Base-by-base conservation (phyloP, 768 basidiomycete species). In the Trametes meyenii region DNA sequence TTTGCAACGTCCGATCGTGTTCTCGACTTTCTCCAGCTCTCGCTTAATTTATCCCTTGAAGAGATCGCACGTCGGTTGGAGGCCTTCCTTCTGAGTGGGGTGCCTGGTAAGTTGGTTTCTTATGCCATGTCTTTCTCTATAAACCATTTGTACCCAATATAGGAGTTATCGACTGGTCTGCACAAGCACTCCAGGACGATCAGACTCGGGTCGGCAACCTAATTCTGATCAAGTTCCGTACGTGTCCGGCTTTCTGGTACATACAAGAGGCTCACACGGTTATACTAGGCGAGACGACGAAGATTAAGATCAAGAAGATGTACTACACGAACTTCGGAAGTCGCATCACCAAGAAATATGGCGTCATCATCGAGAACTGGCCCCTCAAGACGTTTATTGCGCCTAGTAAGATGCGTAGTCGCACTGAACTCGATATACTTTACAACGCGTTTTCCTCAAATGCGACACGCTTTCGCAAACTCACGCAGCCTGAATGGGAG, bases 401-500 rank as follows among this genome's bases (percentile, higher is more conserved):
- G 4, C 68, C 69, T 1, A 65, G 68, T 14, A 24, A 55, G 24
- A n/a, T 70, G 16, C 48, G 45, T 21, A 59, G 62, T 3, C 46
- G 45, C 21, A 57, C 42, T 1, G 68, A 69, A 38, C 54, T 70
- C 19, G 48, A 60, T 23, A n/a, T 64, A 11, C 60, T 69, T 5
- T 61, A 55, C 46, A 50, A 62, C 13, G 58, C 68, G 1, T 70
- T 68, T 66, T 35, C 43, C 13, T 60, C 66, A 2, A 62, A 66
- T 10, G 19, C 59, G 5, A 58, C 69, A 13, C 29, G 24, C 12
- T 70, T 70, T 45, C 58, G 65, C 13, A 64, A 60, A 44, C 51
- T 70, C 53, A 57, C 46, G 6, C 11, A 26, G 5, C 5, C 23
- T 12, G 46, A 48, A 19, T 48, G 46, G 46, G 24, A 29, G 23